phyloP scores from a whole-genome alignment of 495 filamentous ascomycete genomes.

The Aspergillus sclerotiicarbonarius region DNA sequence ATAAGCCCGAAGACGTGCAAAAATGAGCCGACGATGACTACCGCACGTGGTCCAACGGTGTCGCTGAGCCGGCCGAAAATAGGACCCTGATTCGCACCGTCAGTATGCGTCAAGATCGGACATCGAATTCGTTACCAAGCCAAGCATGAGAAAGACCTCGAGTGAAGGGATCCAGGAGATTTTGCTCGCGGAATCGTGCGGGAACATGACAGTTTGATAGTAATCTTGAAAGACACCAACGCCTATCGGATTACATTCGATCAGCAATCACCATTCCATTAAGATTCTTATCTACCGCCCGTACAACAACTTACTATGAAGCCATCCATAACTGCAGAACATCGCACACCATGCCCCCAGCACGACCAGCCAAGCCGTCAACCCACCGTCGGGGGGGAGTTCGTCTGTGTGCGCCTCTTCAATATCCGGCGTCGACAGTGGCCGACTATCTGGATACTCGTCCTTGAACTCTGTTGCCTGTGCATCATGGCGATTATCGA shows the following conservation, averaged over 20 bases:
- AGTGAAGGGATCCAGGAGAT: conserved; percentile 48
- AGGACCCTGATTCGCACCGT: conserved; percentile 13
- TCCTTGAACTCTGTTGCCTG: no score
- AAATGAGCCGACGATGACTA: conserved; percentile 61
- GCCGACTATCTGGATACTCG: no score
- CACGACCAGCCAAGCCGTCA: conserved; percentile 41
- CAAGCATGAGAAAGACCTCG: conserved; percentile 35
- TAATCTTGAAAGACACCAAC: conserved; percentile 34
- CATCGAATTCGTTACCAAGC: no score
- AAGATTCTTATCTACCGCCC: background rate
- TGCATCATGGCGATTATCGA: no score
- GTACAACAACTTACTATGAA: conserved; percentile 34
- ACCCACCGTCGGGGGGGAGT: conserved; percentile 34
- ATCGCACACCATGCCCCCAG: conserved; percentile 36
- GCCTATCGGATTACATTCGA: conserved; percentile 5
- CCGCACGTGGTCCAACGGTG: conserved; percentile 64
- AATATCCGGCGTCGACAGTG: no score
- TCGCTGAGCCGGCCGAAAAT: conserved; percentile 42
- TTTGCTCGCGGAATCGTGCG: conserved; percentile 26
- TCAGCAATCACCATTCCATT: background rate
- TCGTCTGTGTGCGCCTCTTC: background rate
- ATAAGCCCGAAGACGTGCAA: conserved; percentile 69
- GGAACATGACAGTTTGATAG: conserved; percentile 27
- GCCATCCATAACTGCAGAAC: conserved; percentile 44
- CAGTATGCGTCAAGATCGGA: no score